phyloP scores from a whole-genome alignment of 73 alveolate species.

The Blepharisma japonicum region DNA sequence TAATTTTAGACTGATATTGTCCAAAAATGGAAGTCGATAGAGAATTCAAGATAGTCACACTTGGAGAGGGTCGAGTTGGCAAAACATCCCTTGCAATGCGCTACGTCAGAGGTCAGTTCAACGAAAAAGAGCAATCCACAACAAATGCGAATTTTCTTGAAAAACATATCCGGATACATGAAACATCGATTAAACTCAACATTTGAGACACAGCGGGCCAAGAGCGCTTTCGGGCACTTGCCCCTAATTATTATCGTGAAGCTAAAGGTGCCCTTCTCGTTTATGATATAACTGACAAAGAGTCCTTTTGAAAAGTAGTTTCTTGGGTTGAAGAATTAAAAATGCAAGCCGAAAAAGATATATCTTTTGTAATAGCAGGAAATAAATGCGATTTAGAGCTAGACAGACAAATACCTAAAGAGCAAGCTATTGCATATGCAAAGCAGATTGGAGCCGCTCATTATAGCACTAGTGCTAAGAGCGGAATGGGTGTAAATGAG shows the following conservation, averaged over 20 bases:
- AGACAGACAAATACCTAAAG: slow-evolving; percentile 47
- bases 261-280: slow-evolving; percentile 83
- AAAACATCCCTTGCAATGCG: slow-evolving; percentile 77
- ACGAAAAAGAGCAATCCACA: slow-evolving; percentile 70
- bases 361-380: slow-evolving; percentile 77
- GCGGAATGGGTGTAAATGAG: slow-evolving; percentile 72
- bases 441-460: slow-evolving; percentile 66
- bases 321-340: slow-evolving; percentile 78
- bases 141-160: slow-evolving; percentile 75
- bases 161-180: slow-evolving; percentile 54
- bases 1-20: too few relatives aligned
- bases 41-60: slow-evolving; percentile 50
- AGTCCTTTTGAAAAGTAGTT: slow-evolving; percentile 66
- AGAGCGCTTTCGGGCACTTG: slow-evolving; percentile 79
- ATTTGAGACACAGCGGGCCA: slow-evolving; percentile 94
- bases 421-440: slow-evolving; percentile 55
- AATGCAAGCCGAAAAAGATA: slow-evolving; percentile 57
- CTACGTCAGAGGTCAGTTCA: slow-evolving; percentile 67
- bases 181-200: slow-evolving; percentile 45
- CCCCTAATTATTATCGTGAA: slow-evolving; percentile 72
- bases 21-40: too few relatives aligned
- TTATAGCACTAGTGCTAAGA: slow-evolving; percentile 78
- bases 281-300: slow-evolving; percentile 85
- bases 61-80: slow-evolving; percentile 88
- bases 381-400: slow-evolving; percentile 80